phyloP scores from a whole-genome alignment of 2,329 filamentous ascomycete genomes.

The Chrysoporthe deuterocubensis region DNA sequence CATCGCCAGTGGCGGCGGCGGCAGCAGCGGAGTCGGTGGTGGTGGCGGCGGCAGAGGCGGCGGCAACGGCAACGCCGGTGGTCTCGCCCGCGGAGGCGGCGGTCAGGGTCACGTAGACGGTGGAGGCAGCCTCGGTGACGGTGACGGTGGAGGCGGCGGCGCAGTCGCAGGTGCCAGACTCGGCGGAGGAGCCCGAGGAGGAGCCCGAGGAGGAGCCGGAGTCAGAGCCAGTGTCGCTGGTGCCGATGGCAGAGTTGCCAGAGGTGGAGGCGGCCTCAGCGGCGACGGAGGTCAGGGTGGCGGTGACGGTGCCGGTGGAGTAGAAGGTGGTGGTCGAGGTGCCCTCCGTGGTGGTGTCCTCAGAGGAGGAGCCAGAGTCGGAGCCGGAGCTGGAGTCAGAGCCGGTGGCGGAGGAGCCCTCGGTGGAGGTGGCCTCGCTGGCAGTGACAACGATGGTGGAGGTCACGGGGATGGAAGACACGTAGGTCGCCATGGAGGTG shows the following conservation, averaged over 20 bases:
- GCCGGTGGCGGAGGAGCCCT: slow-evolving; percentile 5
- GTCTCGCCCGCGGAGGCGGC: slow-evolving; percentile 3
- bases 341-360: slow-evolving; percentile 19
- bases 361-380: slow-evolving; percentile 15
- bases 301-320: slow-evolving; percentile 25
- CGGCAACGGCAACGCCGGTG: slow-evolving; percentile 18
- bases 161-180: slow-evolving; percentile 17
- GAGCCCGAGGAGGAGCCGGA: slow-evolving; percentile 20
- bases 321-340: slow-evolving; percentile 23
- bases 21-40: slow-evolving; percentile 5
- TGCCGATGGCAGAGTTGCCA: slow-evolving; percentile 11
- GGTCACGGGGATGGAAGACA: slow-evolving; percentile 28
- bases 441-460: slow-evolving; percentile 27
- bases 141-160: slow-evolving; percentile 27
- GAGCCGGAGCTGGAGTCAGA: slow-evolving; percentile 8
- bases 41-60: slow-evolving; percentile 14
- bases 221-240: slow-evolving; percentile 11
- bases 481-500: slow-evolving; percentile 22
- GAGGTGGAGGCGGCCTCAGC: slow-evolving; percentile 2
- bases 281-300: slow-evolving; percentile 23
- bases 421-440: slow-evolving; percentile 12
- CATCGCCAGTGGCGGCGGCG: slow-evolving; percentile 19
- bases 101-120: slow-evolving; percentile 31
- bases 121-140: slow-evolving; percentile 32
- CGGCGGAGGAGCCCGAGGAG: slow-evolving; percentile 6